These are phyloP conservation scores for Pseudogymnoascus sp. DNA, from an alignment of 2,329 filamentous ascomycete genomes.

Conservation along the genomic window DNA sequence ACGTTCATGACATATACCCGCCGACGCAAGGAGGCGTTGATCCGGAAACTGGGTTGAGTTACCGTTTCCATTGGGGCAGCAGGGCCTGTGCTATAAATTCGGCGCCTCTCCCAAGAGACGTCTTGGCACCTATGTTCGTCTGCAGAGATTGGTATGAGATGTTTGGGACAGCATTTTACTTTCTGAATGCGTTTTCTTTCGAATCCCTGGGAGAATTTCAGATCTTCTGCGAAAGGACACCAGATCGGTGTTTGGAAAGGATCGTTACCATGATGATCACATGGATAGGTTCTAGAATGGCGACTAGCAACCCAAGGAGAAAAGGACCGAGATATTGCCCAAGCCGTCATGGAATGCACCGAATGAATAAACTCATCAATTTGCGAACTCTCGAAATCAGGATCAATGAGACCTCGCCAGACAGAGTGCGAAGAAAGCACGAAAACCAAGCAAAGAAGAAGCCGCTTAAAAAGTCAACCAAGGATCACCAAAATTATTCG, in stretches of 20 bases:
- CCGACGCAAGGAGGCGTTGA: not conserved
- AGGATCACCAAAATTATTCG: not conserved
- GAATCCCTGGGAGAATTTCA: not conserved
- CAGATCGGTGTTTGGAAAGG: not conserved
- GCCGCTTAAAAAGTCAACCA: not conserved
- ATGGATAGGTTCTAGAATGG: not conserved
- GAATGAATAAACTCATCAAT: not conserved
- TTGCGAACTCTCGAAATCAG: not conserved
- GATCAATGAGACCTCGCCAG: not conserved
- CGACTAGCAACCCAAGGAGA: not conserved
- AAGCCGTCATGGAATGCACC: not conserved
- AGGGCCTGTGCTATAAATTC: not conserved
- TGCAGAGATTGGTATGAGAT: not conserved
- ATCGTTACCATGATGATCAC: not conserved
- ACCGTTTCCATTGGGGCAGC: not conserved
- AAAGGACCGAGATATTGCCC: accelerated
- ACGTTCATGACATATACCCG: not conserved
- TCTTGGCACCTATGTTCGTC: not conserved
- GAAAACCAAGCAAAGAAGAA: not conserved
- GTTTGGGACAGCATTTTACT: not conserved
- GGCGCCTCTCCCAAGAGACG: not conserved
- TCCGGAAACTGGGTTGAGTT: not conserved
- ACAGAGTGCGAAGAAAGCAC: not conserved
- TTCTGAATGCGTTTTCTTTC: not conserved
- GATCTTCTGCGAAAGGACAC: not conserved